A percentile compares a stretch with the other conserved stretches of the same genome.
Conservation (phyloP, 495 filamentous ascomycete species). For the Penicillium atrosanguineum region DNA sequence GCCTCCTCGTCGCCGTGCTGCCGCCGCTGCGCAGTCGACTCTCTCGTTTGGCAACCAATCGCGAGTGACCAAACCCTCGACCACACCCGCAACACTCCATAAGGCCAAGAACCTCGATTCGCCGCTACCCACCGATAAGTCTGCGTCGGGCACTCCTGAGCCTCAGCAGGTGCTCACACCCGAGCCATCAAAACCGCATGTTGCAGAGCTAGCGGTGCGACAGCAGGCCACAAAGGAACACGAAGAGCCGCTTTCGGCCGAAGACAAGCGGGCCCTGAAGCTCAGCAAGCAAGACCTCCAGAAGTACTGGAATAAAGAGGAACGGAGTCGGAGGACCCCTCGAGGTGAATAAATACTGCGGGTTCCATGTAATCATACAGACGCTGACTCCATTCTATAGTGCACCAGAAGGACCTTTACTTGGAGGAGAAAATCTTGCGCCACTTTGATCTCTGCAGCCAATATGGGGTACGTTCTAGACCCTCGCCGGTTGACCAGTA, state of each 20-base stretch:
- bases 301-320: conserved; percentile 69
- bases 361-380: neutral
- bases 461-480: conserved; percentile 75
- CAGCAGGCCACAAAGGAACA: conserved; percentile 39
- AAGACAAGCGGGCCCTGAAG: conserved; percentile 55
- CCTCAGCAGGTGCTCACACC: conserved; percentile 22
- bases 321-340: conserved; percentile 55
- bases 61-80: conserved; percentile 69
- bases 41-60: conserved; percentile 69
- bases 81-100: conserved; percentile 37
- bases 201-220: conserved; percentile 48
- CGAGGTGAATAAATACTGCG: conserved; percentile 31
- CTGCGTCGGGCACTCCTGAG: conserved; percentile 25
- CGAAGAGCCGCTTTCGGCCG: conserved; percentile 44
- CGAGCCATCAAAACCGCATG: conserved; percentile 36
- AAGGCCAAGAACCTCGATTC: conserved; percentile 51
- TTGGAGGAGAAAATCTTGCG: conserved; percentile 80
- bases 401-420: conserved; percentile 71
- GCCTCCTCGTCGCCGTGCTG: conserved; percentile 65
- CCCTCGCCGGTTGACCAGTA: neutral
- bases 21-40: conserved; percentile 60
- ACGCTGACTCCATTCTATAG: conserved; percentile 27
- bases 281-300: conserved; percentile 63
- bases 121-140: conserved; percentile 33
- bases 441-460: conserved; percentile 82